phyloP scores from a whole-genome alignment of 2,329 filamentous ascomycete species.

The Claviceps capensis region DNA sequence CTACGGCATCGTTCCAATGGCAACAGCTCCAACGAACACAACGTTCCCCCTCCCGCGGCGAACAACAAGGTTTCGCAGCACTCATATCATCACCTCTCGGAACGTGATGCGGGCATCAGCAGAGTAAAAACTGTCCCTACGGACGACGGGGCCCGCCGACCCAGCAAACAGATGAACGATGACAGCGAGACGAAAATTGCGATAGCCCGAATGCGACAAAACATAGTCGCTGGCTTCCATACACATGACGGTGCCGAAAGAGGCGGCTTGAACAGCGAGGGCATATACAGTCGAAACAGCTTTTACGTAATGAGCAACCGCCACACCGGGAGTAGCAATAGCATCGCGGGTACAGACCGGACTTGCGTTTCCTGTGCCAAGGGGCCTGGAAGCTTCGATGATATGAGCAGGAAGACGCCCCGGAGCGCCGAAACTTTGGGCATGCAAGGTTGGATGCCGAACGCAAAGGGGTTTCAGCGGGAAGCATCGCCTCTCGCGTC shows the following conservation, averaged over 20 bases:
- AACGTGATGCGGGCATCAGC: background rate
- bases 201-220: constrained; percentile 7
- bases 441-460: background rate
- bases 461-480: background rate
- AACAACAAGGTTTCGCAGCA: background rate
- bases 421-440: background rate
- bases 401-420: background rate
- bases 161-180: background rate
- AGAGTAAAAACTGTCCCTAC: background rate
- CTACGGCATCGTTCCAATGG: background rate
- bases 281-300: background rate
- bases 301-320: background rate
- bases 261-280: constrained; percentile 12
- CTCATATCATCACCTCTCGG: background rate
- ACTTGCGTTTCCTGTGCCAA: too few relatives aligned
- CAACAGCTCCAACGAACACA: background rate
- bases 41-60: background rate
- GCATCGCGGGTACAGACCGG: constrained; percentile 2
- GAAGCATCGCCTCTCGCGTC: background rate
- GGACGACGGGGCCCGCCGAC: background rate
- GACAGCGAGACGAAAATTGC: background rate
- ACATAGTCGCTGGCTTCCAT: background rate
- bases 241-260: constrained; percentile 27
- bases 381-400: background rate
- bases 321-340: background rate